A percentile compares a stretch with the other conserved stretches of the same genome.
These are phyloP conservation scores for Escallonia herrerae DNA, from an alignment of 129 eudicot genomes.

Conservation along the genomic window DNA sequence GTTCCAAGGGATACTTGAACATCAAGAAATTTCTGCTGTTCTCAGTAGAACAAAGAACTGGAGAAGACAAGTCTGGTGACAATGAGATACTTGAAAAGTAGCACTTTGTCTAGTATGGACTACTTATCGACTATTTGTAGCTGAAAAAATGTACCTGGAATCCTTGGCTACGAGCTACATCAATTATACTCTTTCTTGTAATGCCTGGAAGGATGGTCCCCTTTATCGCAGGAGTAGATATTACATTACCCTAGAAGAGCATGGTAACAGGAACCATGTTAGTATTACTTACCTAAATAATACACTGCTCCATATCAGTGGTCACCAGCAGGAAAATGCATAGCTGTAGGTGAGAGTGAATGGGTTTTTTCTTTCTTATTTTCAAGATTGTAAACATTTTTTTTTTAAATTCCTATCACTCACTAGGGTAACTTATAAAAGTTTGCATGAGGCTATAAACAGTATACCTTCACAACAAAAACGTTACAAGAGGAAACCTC, in stretches of 20 bases:
- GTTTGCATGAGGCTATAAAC: neutral
- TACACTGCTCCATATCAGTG: neutral
- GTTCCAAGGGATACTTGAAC: too few relatives aligned
- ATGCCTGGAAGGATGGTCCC: constrained; percentile 98
- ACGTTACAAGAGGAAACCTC: constrained; percentile 95
- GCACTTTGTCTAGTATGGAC: too few relatives aligned
- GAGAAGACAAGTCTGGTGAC: too few relatives aligned
- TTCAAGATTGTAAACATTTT: too few relatives aligned
- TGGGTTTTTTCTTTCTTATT: too few relatives aligned
- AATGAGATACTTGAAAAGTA: too few relatives aligned
- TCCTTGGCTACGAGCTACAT: constrained; percentile 77
- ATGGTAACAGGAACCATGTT: constrained; percentile 7
- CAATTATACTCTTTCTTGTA: constrained; percentile 88
- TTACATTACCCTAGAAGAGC: constrained; percentile 58
- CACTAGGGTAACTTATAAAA: too few relatives aligned
- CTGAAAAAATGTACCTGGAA: constrained; percentile 48
- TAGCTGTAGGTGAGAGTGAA: too few relatives aligned
- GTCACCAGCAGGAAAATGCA: neutral
- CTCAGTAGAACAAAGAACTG: too few relatives aligned
- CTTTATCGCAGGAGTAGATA: constrained; percentile 76
- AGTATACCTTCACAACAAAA: constrained; percentile 78
- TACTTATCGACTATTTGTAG: neutral
- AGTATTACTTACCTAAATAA: constrained; percentile 13
- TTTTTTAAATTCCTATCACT: too few relatives aligned
- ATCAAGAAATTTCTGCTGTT: too few relatives aligned